phyloP scores from a whole-genome alignment of 805 yeast species.

The Candida orba region DNA sequence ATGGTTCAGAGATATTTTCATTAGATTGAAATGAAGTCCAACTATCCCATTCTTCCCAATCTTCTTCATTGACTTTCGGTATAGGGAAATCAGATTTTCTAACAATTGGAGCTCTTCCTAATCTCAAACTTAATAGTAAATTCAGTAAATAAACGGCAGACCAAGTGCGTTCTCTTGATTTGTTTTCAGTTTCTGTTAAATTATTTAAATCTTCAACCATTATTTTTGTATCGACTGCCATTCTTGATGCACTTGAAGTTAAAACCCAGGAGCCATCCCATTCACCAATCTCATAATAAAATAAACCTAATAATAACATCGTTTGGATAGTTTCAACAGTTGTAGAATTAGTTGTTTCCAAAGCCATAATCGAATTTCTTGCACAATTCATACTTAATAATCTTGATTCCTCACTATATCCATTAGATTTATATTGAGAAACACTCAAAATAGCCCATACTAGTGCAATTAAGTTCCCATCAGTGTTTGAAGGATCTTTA shows the following conservation, averaged over 20 bases:
- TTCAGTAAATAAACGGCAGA: not conserved
- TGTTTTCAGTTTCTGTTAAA: not conserved
- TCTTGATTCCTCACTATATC: not conserved
- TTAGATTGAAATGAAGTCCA: not conserved
- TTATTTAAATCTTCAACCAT: not conserved
- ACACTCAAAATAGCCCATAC: not conserved
- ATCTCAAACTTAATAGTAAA: not conserved
- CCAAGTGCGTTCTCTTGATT: not conserved
- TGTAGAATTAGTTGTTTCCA: not conserved
- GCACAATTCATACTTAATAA: not conserved
- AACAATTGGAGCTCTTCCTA: not conserved
- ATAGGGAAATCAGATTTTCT: not conserved
- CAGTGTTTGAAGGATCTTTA: not conserved
- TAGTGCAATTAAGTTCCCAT: not conserved
- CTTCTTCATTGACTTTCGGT: not conserved
- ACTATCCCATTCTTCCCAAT: slow-evolving; percentile 1
- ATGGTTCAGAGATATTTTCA: not conserved
- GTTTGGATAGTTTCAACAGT: not conserved
- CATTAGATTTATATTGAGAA: not conserved
- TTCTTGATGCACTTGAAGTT: not conserved
- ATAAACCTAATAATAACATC: not conserved
- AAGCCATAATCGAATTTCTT: not conserved
- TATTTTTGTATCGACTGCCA: not conserved
- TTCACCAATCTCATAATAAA: not conserved
- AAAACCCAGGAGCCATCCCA: not conserved